Evolutionary conservation across 805 yeast species (phyloP).

Genomic region (Suhomyces tanzawaensis): DNA sequence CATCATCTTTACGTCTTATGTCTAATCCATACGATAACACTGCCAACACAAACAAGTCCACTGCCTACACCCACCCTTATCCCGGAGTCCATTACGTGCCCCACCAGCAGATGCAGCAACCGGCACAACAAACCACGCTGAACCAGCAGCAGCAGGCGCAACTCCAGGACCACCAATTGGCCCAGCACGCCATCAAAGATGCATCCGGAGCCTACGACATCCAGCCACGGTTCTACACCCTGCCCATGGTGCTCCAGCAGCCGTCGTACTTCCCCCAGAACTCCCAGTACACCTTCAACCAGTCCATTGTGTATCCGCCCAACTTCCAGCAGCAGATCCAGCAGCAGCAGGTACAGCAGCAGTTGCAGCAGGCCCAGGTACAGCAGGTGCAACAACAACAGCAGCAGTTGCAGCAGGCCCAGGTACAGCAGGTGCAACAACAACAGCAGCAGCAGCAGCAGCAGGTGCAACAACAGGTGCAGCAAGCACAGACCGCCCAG

Average conservation of each 20-base stretch:
- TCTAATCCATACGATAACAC: constrained; percentile 7
- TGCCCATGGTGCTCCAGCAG: constrained; percentile 25
- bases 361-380: constrained; percentile 11
- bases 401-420: constrained; percentile 7
- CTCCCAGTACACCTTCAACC: constrained; percentile 12
- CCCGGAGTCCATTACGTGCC: constrained; percentile 8
- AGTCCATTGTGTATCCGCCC: constrained; percentile 7
- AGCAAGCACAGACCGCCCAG: constrained; percentile 1
- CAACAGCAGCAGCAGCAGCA: constrained; percentile 9
- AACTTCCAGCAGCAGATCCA: constrained; percentile 13
- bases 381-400: constrained; percentile 8
- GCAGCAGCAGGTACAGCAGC: constrained; percentile 11
- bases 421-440: constrained; percentile 4
- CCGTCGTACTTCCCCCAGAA: constrained; percentile 14
- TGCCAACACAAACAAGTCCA: neutral
- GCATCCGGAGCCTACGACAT: constrained; percentile 5
- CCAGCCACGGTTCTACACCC: constrained; percentile 22
- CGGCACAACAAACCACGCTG: constrained; percentile 6
- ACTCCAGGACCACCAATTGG: constrained; percentile 5
- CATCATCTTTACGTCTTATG: constrained; percentile 1
- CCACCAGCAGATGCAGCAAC: constrained; percentile 10
- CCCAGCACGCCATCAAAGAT: constrained; percentile 8
- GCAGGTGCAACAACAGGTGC: constrained; percentile 3
- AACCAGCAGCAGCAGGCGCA: constrained; percentile 7
- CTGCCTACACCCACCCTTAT: constrained; percentile 3